Conservation (phyloP, 352 stramenopile species). For the Phytophthora foliorum region DNA sequence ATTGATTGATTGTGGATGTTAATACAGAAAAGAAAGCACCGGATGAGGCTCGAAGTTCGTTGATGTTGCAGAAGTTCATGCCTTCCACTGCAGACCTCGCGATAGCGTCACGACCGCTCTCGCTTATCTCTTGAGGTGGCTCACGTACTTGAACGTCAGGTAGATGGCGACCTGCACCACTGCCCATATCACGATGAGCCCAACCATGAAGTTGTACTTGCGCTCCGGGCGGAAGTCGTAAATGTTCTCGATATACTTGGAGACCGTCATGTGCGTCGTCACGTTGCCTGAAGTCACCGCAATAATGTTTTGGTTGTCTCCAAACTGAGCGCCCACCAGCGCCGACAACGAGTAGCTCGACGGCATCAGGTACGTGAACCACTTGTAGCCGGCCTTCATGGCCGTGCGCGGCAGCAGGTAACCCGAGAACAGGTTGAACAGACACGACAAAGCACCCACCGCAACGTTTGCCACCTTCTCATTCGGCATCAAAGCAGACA, state of each 20-base stretch:
- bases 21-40: constrained; percentile 8
- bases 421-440: constrained; percentile 71
- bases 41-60: background rate
- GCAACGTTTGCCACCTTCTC: constrained; percentile 79
- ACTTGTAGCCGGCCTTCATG: constrained; percentile 78
- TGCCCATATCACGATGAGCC: constrained; percentile 64
- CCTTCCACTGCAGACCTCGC: background rate
- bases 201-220: constrained; percentile 61
- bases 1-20: constrained; percentile 27
- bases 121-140: constrained; percentile 67
- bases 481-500: constrained; percentile 74
- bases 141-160: constrained; percentile 82
- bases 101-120: background rate
- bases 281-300: constrained; percentile 4
- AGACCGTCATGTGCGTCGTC: constrained; percentile 34
- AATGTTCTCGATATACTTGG: constrained; percentile 40
- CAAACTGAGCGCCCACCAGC: constrained; percentile 47
- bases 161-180: constrained; percentile 57
- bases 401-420: constrained; percentile 59
- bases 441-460: constrained; percentile 64
- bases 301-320: constrained; percentile 39
- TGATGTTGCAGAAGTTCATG: background rate
- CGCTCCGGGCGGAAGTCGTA: constrained; percentile 61
- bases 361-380: constrained; percentile 71
- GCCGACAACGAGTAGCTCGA: constrained; percentile 62